Base-by-base conservation (phyloP, 2,329 filamentous ascomycete species). In the Pseudogymnoascus sp. region DNA sequence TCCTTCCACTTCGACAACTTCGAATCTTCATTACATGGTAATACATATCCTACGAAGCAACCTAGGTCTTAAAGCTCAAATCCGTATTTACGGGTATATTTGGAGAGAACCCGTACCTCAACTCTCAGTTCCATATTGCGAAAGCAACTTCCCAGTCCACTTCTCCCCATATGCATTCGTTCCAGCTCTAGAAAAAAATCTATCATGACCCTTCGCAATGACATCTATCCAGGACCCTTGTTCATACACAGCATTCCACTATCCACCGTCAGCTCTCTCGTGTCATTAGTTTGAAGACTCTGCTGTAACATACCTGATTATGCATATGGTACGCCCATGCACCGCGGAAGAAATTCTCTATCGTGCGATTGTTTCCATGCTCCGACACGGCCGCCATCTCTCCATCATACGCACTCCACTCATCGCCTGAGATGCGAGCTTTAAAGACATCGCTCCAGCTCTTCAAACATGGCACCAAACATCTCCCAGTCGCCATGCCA, bases 281-380 rank as follows among this genome's bases (percentile, higher is more conserved):
- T 18, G 8, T 25, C 14, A 31, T 31, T 12, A 8, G 2, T 2
- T 7, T n/a, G 9, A 28, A 28, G 3, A 16, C 12, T 56, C 14
- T 16, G 25, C 6, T 12, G 3, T 3, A 34, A 31, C 46, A 56
- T 56, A 56, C 46, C 46, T 34, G 46, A 18, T 56, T 56, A 31
- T 56, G 46, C 46, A 56, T 56, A 56, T 56, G 46, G 46, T 56
- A 56, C 8, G 46, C 46, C 46, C 46, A 56, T 31, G 46, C 46
- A 56, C 46, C 46, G 23, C 25, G 46, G 8, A 56, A 56, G 46
- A 56, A 56, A 18, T 56, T 56, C 46, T 56, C 46, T 25, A 56
- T 56, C 8, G 46, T 56, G 8, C 46, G 46, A 12, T 56, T 56
- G 9, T 56, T 56, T 12, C 46, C 46, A 34, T 31, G 25, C 25